These are phyloP conservation scores for Monosporascus sp. DNA, from an alignment of 2,329 filamentous ascomycete genomes.

Conservation along the genomic window DNA sequence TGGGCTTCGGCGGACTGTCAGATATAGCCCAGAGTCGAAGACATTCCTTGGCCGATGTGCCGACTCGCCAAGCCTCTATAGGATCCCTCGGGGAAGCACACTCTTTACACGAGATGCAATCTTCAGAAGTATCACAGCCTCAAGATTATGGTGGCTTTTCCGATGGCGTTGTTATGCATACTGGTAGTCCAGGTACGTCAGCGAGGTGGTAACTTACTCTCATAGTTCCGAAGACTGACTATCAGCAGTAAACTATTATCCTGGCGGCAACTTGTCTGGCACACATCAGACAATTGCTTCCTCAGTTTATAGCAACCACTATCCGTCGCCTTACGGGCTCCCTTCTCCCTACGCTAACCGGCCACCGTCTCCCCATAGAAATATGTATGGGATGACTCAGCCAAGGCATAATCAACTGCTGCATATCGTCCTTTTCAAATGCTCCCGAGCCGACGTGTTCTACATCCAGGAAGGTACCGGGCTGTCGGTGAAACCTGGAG, in stretches of 20 bases:
- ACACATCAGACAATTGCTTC: conserved; percentile 32
- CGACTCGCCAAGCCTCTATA: conserved; percentile 58
- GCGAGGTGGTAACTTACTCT: background rate
- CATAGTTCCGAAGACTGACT: conserved; percentile 16
- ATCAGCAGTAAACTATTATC: conserved; percentile 31
- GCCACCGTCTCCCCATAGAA: conserved; percentile 55
- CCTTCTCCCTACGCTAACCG: conserved; percentile 42
- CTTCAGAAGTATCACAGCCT: conserved; percentile 36
- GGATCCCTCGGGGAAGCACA: conserved; percentile 52
- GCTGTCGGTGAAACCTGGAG: conserved; percentile 80
- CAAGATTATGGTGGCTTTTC: conserved; percentile 39
- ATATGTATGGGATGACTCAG: conserved; percentile 55
- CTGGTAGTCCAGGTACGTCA: conserved; percentile 36
- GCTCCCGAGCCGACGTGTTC: conserved; percentile 89
- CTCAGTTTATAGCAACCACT: conserved; percentile 35
- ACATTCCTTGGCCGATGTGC: conserved; percentile 72
- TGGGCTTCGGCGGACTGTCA: conserved; percentile 56
- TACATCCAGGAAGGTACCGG: conserved; percentile 96
- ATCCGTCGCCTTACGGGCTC: conserved; percentile 41
- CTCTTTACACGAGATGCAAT: conserved; percentile 39
- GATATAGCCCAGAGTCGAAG: conserved; percentile 69
- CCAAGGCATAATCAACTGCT: conserved; percentile 64
- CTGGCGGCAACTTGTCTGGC: conserved; percentile 22
- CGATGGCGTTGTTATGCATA: conserved; percentile 32
- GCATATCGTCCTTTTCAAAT: conserved; percentile 95